Percentiles rank a stretch among this genome's conserved stretches.
Conservation (phyloP, 1,139 yeast genomes). For the Protomyces inundatus region DNA sequence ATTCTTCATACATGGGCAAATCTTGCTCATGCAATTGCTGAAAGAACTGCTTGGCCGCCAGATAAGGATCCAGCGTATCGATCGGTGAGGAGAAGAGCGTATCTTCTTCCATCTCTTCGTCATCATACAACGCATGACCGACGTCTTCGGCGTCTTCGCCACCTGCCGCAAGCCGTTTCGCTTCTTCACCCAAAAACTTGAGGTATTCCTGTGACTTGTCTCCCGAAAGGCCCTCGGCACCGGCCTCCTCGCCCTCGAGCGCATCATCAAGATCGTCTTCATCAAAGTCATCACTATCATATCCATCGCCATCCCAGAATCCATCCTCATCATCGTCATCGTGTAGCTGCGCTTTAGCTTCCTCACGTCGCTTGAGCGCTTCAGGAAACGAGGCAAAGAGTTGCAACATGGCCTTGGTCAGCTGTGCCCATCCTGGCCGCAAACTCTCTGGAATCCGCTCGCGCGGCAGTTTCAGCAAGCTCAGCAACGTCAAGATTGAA, state of each 20-base stretch:
- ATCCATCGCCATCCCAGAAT: constrained; percentile 39
- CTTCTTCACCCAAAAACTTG: constrained; percentile 36
- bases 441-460: constrained; percentile 41
- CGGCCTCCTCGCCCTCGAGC: constrained; percentile 42
- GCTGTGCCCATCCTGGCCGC: constrained; percentile 38
- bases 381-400: constrained; percentile 59
- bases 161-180: constrained; percentile 31
- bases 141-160: constrained; percentile 15
- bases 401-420: constrained; percentile 49
- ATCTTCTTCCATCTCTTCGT: constrained; percentile 58
- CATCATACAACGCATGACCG: constrained; percentile 31
- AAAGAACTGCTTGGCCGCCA: constrained; percentile 47
- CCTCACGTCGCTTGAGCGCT: constrained; percentile 49
- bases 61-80: constrained; percentile 64
- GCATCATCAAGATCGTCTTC: constrained; percentile 45
- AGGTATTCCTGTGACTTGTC: constrained; percentile 35
- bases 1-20: constrained; percentile 29
- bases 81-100: constrained; percentile 73
- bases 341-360: constrained; percentile 53
- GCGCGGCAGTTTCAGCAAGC: constrained; percentile 44
- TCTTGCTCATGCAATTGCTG: constrained; percentile 38
- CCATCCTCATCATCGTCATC: constrained; percentile 46
- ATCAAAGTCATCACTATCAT: constrained; percentile 46
- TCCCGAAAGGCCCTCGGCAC: constrained; percentile 37
- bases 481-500: constrained; percentile 60